Evolutionary conservation across 1,284 basidiomycete species (phyloP), one percentile per base, ranked within the genome.

Genomic region (Boletus sp.): DNA sequence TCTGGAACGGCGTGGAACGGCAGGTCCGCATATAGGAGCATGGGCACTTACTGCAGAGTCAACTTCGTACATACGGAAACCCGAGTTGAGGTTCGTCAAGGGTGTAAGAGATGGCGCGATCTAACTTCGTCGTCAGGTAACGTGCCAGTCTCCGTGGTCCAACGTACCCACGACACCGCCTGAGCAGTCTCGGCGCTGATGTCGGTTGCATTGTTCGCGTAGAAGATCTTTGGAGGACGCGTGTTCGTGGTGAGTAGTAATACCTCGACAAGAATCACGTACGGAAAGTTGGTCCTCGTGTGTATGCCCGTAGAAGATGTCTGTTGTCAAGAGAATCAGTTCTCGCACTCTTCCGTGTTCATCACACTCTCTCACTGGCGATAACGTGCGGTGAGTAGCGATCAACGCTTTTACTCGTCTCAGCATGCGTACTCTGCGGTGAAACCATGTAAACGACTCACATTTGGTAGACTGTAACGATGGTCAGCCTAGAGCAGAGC

Each of bases 361-460:
- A 7, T 13, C 10, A 23, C 38, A 12, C 2, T 4, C 29, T 13
- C 80, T 53, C 57, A 81, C 84, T 82, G 36, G 84, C 82, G 52
- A 91, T 85, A 48, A 88, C 84, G 59, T 88, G 83, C 17, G 82
- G 77, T 2, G 86, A 81, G 66, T 78, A 91, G n/a, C 88, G 80
- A 56, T 88, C 84, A 41, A 91, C 81, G 48, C 88, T 30, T 89
- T 52, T 57, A 52, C 43, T 13, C 23, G 14, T 27, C 13, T 48
- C 16, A 46, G 22, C 10, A 33, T 13, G n/a, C 16, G 16, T 13
- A 7, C 10, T 13, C 8, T 7, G 14, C 19, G 8, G 29, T 14
- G 29, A 14, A 26, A 20, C 8, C 6, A 2, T 16, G 10, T 3
- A 37, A 12, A 13, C 3, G 9, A 16, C 75, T 52, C 49, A 84